Percentiles rank a stretch among this genome's conserved stretches.
Evolutionary conservation across 2,329 filamentous ascomycete genomes (phyloP).

Genomic region (Apiospora phragmitis): DNA sequence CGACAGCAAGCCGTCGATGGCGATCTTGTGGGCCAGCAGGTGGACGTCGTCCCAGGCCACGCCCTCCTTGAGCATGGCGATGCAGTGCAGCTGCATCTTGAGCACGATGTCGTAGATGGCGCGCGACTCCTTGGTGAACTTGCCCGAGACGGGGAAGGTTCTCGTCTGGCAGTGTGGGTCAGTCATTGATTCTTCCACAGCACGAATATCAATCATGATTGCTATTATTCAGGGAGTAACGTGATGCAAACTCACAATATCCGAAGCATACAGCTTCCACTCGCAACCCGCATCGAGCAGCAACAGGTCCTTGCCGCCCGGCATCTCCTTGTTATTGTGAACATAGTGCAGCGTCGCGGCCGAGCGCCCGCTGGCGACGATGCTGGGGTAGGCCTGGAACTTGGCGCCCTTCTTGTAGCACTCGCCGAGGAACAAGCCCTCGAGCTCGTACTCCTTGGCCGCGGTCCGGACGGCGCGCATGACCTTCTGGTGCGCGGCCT

Average conservation of each 20-base stretch:
- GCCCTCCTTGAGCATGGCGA: conserved; percentile 69
- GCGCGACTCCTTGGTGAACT: conserved; percentile 68
- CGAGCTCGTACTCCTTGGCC: conserved; percentile 78
- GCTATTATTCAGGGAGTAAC: no score
- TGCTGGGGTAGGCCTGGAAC: conserved; percentile 85
- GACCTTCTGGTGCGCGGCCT: conserved; percentile 65
- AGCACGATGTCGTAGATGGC: conserved; percentile 82
- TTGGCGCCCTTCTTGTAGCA: conserved; percentile 75
- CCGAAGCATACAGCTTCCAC: conserved; percentile 71
- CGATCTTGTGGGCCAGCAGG: conserved; percentile 74
- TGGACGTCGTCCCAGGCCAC: conserved; percentile 83
- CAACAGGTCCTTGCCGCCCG: conserved; percentile 69
- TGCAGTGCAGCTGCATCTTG: conserved; percentile 82
- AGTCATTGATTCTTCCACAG: neutral
- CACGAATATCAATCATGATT: neutral
- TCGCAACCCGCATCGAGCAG: conserved; percentile 83
- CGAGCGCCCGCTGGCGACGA: conserved; percentile 77
- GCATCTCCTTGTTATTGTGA: conserved; percentile 70
- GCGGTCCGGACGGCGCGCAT: conserved; percentile 62
- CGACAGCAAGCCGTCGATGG: conserved; percentile 74
- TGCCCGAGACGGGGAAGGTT: conserved; percentile 78
- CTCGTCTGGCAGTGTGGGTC: conserved; percentile 61
- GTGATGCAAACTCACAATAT: conserved; percentile 54
- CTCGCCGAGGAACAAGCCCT: conserved; percentile 75
- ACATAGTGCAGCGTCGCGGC: conserved; percentile 89